Evolutionary conservation across 148 eudicot genomes (phyloP).

Genomic region (Pouteria glomerata): DNA sequence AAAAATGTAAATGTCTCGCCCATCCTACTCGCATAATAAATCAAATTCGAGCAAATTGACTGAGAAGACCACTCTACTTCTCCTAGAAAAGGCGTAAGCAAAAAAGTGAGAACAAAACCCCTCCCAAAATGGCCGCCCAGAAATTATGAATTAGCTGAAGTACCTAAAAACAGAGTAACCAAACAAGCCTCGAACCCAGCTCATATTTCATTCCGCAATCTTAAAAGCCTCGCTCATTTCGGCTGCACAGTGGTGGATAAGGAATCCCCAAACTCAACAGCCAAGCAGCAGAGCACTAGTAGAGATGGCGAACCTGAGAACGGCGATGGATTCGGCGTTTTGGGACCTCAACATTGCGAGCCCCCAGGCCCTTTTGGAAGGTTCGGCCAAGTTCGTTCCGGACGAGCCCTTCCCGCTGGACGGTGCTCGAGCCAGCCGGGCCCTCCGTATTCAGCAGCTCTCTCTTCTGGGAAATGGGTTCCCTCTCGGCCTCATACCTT

Average conservation of each 20-base stretch:
- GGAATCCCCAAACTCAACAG: neutral
- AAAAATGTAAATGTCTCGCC: too few relatives aligned
- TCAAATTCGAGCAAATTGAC: too few relatives aligned
- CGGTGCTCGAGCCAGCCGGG: conserved; percentile 48
- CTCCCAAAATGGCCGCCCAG: neutral
- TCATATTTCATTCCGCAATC: too few relatives aligned
- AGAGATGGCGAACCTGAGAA: conserved; percentile 66
- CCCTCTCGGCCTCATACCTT: conserved; percentile 77
- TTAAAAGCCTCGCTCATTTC: too few relatives aligned
- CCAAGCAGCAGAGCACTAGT: neutral
- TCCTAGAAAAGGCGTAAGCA: too few relatives aligned
- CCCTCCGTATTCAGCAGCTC: conserved; percentile 52
- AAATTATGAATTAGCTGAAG: neutral
- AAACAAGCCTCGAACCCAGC: too few relatives aligned
- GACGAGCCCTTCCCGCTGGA: conserved; percentile 65
- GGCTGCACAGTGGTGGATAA: neutral
- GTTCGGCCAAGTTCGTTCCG: conserved; percentile 49
- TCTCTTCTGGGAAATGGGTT: conserved; percentile 58
- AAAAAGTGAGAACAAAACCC: too few relatives aligned
- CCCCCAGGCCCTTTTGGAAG: conserved; percentile 49
- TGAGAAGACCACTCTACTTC: too few relatives aligned
- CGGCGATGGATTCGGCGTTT: conserved; percentile 73
- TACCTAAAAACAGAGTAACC: too few relatives aligned
- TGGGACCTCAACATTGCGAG: conserved; percentile 62
- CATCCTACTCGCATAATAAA: too few relatives aligned